Evolutionary conservation across 2,329 filamentous ascomycete species (phyloP), one percentile per base, ranked within the genome.

Genomic region (Fusarium sp.): DNA sequence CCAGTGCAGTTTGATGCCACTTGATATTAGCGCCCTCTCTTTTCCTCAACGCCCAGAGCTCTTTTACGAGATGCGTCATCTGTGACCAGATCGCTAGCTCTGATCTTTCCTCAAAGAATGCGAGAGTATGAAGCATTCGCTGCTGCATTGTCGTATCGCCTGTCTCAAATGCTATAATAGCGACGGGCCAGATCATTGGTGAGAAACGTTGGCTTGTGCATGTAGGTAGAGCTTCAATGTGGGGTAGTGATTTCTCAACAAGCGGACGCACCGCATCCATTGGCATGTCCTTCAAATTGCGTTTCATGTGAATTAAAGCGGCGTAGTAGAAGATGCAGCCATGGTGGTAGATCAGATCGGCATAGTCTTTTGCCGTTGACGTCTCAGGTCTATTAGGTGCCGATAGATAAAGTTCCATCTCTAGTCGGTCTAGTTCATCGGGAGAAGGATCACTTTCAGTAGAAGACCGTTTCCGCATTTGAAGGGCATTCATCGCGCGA

Each of bases 171-270:
- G 75, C 62, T 44, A 77, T 52, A 2, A 78, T 77, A 6, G 74
- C 75, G 2, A 77, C 59, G 12, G 75, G 75, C 75, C 75, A 77
- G 15, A 78, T 52, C 75, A 77, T 78, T 33, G 75, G 75, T 1
- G 64, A 76, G 23, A 69, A 78, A 7, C 70, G 75, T 16, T 74
- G 60, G 8, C 38, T 53, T 9, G 75, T 77, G 15, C 60, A 43
- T 2, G 33, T 28, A 16, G 60, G 61, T 7, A 77, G 18, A 35
- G 74, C 71, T 50, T 77, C 75, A 5, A 77, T 49, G 30, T 77
- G 75, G 3, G 67, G 61, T 7, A 77, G 53, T 2, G 75, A 71
- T 40, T 78, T 77, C 57, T 76, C 74, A 44, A 77, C 62, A 16
- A 77, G 62, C 4, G 74, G 64, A 37, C 77, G 75, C 11, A 77